Base-by-base conservation (phyloP, 2,329 filamentous ascomycete species). In the Fusarium mangiferae region DNA sequence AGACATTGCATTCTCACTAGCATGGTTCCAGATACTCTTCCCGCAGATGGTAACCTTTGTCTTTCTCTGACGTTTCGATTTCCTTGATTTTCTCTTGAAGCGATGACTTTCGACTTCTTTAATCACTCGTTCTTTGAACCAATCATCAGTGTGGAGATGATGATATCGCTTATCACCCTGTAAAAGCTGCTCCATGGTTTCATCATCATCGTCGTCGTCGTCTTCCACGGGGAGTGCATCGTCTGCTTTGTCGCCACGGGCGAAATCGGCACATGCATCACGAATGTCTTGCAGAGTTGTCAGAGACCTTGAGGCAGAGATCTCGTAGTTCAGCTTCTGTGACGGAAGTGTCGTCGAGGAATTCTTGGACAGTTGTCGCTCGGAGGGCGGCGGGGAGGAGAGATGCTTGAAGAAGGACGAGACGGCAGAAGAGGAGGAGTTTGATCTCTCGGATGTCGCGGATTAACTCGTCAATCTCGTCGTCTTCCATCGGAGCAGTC, bases 201-300 rank as follows among this genome's bases (percentile, higher is more conserved):
- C 30, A 30, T 30, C 28, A 9, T 78, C 77, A 6, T 49, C 72
- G 5, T 72, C 65, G 2, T 69, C 58, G 1, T 63, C 42, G 3
- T 30, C 51, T 13, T 36, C 28, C 8, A 22, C 18, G 4, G 22
- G 6, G 3, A 36, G 46, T 7, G 46, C 62, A 6, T 78, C 69
- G 1, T 75, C 72, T n/a, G 54, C 66, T 30, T 75, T 68, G 18
- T 79, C 74, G 8, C 72, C 72, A 1, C 77, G 76, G 1, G 79
- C 75, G 26, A 80, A 80, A 36, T 80, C 79, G 35, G 79, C 79
- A 36, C 79, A 80, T 9, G 78, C 78, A 26, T 80, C 79, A 63
- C 79, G 75, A 13, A 80, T 77, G 8, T 76, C 63, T 24, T 80
- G 77, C 0, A 80, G 73, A 26, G 64, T 75, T 9, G 79, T 78